Base-by-base conservation (phyloP, 2,329 filamentous ascomycete genomes). In the Curvularia sp. region DNA sequence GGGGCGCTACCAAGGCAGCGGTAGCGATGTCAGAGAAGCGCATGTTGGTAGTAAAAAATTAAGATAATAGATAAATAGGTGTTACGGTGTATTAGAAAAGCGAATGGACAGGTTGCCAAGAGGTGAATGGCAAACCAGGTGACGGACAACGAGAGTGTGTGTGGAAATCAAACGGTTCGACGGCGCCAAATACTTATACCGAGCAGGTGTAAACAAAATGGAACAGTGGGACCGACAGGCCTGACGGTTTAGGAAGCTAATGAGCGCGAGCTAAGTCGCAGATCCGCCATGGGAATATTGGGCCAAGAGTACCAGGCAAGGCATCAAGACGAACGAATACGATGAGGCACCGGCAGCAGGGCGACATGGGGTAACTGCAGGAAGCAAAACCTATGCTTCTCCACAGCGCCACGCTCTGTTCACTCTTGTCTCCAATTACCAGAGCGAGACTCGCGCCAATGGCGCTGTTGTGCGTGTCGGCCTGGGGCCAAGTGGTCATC, bases 21-120 rank as follows among this genome's bases (percentile, higher is more conserved):
- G 70, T 63, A 47, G 71, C 55, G 30, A 74, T 44, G 18, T 73
- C 68, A 26, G 69, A 65, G 63, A 76, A 69, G 55, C 68, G 72
- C 75, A 77, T 77, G 33, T 48, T 41, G 28, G 7, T 46, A 33
- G 18, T 26, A 39, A 24, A 31, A 4, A 4, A 51, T 30, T 49
- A 50, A 3, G 18, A 8, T 50, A 55, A 50, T 55, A 55, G 46
- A 13, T 10, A 20, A 42, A 39, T 18, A 22, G 51, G 28, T 22
- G 24, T 24, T 26, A 33, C 20, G 26, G 44, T 31, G 28, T 31
- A 31, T 9, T 31, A 31, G 55, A n/a, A 49, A 53, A 57, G 55
- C 50, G 55, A 57, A 33, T 42, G 54, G 26, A 53, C 49, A 51
- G 41, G 31, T 24, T 30, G 54, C 41, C 28, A 53, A 53, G 51